A percentile compares a stretch with the other conserved stretches of the same genome.
phyloP scores from a whole-genome alignment of 495 filamentous ascomycete species.

The Bombardia bombarda region DNA sequence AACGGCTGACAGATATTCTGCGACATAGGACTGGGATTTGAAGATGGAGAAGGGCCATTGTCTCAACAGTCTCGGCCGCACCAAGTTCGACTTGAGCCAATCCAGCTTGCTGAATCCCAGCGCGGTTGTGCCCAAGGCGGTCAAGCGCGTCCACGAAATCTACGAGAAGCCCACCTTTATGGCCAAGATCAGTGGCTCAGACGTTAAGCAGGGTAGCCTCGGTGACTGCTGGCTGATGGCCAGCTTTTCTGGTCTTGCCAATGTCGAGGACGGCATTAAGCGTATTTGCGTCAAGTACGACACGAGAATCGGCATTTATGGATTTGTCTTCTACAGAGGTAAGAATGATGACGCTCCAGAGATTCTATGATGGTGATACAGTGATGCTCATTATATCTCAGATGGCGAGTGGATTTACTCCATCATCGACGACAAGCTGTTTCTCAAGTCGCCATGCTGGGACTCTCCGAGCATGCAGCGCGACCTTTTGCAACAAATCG shows the following conservation, averaged over 20 bases:
- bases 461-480: slow-evolving; percentile 52
- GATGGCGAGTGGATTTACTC: slow-evolving; percentile 94
- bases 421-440: slow-evolving; percentile 77
- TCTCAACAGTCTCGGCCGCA: slow-evolving; percentile 37
- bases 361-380: not conserved
- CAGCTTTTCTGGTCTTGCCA: slow-evolving; percentile 75
- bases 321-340: slow-evolving; percentile 82
- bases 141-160: slow-evolving; percentile 74
- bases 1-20: slow-evolving; percentile 11
- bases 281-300: slow-evolving; percentile 78
- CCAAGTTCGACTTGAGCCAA: slow-evolving; percentile 33
- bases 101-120: slow-evolving; percentile 30
- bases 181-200: slow-evolving; percentile 64
- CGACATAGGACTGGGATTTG: slow-evolving; percentile 41
- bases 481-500: slow-evolving; percentile 46
- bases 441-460: slow-evolving; percentile 74
- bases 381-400: slow-evolving; percentile 4
- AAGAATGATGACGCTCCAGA: not conserved
- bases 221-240: slow-evolving; percentile 95
- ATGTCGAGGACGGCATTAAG: slow-evolving; percentile 67
- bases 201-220: slow-evolving; percentile 71
- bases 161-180: slow-evolving; percentile 84
- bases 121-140: slow-evolving; percentile 47
- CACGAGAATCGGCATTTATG: slow-evolving; percentile 74
- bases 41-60: slow-evolving; percentile 40